Conservation (phyloP, 176 grass and related monocot genomes). For the Elaeis guineensis region DNA sequence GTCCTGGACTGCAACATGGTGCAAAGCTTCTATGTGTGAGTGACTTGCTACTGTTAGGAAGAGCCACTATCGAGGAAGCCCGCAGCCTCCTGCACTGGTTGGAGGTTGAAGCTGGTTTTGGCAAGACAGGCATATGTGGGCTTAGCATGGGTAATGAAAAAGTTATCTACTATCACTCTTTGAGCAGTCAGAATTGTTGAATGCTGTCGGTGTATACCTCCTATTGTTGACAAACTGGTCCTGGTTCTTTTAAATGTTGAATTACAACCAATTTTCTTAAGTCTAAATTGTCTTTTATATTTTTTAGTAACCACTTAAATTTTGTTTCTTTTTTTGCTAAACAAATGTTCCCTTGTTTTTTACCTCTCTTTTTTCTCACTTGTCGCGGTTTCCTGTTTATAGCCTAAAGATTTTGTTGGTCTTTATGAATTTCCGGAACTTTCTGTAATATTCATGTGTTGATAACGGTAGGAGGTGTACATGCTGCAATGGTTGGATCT, state of each 20-base stretch:
- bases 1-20: slow-evolving; percentile 74
- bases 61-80: slow-evolving; percentile 91
- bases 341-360: too few relatives aligned
- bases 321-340: too few relatives aligned
- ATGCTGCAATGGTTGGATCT: slow-evolving; percentile 97
- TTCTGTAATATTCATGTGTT: not conserved
- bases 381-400: too few relatives aligned
- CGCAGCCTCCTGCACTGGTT: slow-evolving; percentile 90
- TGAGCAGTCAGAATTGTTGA: not conserved
- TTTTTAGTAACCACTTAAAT: too few relatives aligned
- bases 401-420: too few relatives aligned
- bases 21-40: slow-evolving; percentile 82
- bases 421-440: too few relatives aligned
- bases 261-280: too few relatives aligned
- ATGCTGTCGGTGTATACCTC: not conserved
- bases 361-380: too few relatives aligned
- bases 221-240: not conserved
- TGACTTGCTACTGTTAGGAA: slow-evolving; percentile 88
- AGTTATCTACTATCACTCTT: not conserved
- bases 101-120: slow-evolving; percentile 66
- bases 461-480: slow-evolving; percentile 58
- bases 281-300: too few relatives aligned
- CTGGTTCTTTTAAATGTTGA: too few relatives aligned
- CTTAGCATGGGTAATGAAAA: slow-evolving; percentile 82
- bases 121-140: slow-evolving; percentile 88